phyloP scores from a whole-genome alignment of 352 stramenopile genomes.

The Thalassiosira hispida region DNA sequence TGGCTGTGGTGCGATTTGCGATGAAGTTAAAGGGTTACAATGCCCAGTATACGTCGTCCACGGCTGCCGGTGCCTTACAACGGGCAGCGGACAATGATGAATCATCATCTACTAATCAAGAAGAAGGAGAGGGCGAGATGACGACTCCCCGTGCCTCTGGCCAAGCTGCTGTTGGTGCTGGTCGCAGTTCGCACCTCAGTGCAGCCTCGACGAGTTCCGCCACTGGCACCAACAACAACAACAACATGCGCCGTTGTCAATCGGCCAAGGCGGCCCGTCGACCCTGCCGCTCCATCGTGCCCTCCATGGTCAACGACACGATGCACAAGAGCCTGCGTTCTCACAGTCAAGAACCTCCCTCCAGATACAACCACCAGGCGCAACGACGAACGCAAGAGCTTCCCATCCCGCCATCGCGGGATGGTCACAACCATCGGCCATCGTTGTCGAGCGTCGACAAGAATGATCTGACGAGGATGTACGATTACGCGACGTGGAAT shows the following conservation, averaged over 20 bases:
- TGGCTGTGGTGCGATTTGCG: constrained; percentile 1
- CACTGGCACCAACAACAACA: neutral
- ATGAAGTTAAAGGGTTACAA: constrained; percentile 31
- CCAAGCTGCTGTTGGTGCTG: too few species aligned
- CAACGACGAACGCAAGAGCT: constrained; percentile 7
- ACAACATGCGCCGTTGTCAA: constrained; percentile 9
- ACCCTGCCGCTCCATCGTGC: neutral
- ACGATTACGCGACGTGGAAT: constrained; percentile 47
- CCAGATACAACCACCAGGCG: neutral
- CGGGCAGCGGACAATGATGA: neutral
- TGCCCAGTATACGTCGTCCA: neutral
- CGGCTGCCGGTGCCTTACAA: neutral
- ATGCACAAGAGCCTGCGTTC: neutral
- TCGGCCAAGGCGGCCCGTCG: neutral
- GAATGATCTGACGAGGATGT: constrained; percentile 26
- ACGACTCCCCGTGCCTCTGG: neutral
- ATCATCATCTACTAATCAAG: neutral
- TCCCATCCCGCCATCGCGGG: constrained; percentile 11
- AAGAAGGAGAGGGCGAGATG: neutral
- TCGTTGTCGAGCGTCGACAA: constrained; percentile 8
- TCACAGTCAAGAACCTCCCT: constrained; percentile 8
- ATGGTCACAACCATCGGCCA: neutral
- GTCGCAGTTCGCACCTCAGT: neutral
- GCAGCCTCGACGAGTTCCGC: too few species aligned
- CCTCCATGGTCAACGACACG: neutral